A percentile compares a stretch with the other conserved stretches of the same genome.
Conservation (phyloP, 2,329 filamentous ascomycete genomes). For the Aspergillus spinulosporus region DNA sequence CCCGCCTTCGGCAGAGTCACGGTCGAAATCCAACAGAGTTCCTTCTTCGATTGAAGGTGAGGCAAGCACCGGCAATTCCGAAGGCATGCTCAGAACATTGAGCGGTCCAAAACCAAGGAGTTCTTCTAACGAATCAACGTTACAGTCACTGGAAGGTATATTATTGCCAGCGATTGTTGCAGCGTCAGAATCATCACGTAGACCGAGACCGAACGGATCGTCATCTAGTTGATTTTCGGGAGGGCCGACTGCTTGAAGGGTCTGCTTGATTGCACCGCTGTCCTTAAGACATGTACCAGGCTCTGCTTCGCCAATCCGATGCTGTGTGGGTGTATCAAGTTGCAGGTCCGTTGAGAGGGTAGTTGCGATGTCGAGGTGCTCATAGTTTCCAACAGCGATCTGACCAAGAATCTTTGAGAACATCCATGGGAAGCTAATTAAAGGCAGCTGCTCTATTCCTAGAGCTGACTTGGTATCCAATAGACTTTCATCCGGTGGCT, state of each 20-base stretch:
- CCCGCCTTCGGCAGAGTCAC: not conserved
- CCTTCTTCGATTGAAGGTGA: not conserved
- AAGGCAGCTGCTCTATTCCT: conserved; percentile 58
- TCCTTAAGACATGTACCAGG: not conserved
- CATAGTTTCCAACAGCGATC: conserved; percentile 57
- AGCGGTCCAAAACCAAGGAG: conserved; percentile 26
- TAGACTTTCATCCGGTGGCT: conserved; percentile 1
- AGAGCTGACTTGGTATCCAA: conserved; percentile 12
- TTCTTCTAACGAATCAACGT: conserved; percentile 20
- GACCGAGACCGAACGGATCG: conserved; percentile 20
- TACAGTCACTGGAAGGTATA: not conserved
- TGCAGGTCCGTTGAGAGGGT: not conserved
- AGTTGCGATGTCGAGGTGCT: conserved; percentile 12
- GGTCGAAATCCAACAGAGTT: conserved; percentile 21
- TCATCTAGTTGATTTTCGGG: not conserved
- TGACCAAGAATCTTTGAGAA: conserved; percentile 71
- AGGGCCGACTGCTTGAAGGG: not conserved
- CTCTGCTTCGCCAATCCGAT: not conserved
- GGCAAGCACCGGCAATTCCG: not conserved
- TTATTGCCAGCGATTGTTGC: not conserved
- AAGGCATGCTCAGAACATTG: not conserved
- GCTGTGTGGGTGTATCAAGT: not conserved
- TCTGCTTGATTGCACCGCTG: not conserved
- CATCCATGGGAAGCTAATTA: conserved; percentile 94
- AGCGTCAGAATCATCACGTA: not conserved